Percentiles rank a stretch among this genome's conserved stretches.
Conservation (phyloP, 176 grass and related monocot genomes). For the Musa acuminata region DNA sequence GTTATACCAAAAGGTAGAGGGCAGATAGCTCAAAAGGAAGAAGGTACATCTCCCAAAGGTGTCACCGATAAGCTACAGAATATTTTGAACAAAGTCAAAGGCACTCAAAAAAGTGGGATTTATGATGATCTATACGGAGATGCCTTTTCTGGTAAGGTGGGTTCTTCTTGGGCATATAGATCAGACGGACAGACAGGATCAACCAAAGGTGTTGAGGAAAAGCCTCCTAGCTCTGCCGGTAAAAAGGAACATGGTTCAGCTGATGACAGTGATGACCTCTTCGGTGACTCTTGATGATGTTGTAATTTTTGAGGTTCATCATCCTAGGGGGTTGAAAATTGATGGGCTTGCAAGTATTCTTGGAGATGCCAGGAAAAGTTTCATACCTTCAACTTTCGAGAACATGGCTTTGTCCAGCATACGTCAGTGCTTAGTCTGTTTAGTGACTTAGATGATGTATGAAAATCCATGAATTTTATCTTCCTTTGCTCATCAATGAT, state of each 20-base stretch:
- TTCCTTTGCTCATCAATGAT: not conserved
- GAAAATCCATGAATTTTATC: not conserved
- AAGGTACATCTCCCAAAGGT: slow-evolving; percentile 38
- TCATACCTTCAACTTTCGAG: not conserved
- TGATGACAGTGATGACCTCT: slow-evolving; percentile 81
- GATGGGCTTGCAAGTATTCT: not conserved
- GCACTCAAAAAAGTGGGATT: slow-evolving; percentile 44
- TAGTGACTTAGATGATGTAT: not conserved
- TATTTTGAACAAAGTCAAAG: slow-evolving; percentile 79
- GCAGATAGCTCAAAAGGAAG: slow-evolving; percentile 34
- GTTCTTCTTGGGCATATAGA: slow-evolving; percentile 79
- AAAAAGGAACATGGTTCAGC: slow-evolving; percentile 26
- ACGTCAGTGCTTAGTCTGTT: not conserved
- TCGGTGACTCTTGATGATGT: slow-evolving; percentile 54
- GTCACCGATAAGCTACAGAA: slow-evolving; percentile 65
- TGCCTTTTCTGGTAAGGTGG: slow-evolving; percentile 33
- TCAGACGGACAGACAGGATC: slow-evolving; percentile 30
- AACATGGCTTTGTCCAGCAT: not conserved
- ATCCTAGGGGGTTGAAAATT: not conserved
- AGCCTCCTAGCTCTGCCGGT: slow-evolving; percentile 9
- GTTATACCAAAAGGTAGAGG: slow-evolving; percentile 92
- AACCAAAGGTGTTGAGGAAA: slow-evolving; percentile 25
- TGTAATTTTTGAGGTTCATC: not conserved
- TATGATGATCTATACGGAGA: slow-evolving; percentile 85
- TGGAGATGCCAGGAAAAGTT: not conserved